Conservation (phyloP, 495 filamentous ascomycete species). For the Usnea hakonensis region DNA sequence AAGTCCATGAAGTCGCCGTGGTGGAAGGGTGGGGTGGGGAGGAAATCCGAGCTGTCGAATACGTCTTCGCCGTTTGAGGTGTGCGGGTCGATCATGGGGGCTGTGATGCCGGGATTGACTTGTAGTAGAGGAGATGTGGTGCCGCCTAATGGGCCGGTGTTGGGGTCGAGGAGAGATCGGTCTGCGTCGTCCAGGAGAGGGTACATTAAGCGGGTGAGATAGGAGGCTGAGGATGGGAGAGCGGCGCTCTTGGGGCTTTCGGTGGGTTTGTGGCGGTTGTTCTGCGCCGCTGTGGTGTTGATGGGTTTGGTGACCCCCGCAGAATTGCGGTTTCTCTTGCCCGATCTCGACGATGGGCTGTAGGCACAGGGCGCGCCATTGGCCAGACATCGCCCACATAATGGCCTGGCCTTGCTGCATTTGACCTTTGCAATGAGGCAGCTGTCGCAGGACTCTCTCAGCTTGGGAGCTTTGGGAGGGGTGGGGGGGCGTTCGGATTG, state of each 20-base stretch:
- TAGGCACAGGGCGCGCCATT: slow-evolving; percentile 43
- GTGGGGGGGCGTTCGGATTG: slow-evolving; percentile 11
- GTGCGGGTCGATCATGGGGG: not conserved
- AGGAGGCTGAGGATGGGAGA: slow-evolving; percentile 10
- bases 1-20: slow-evolving; percentile 19
- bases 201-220: slow-evolving; percentile 15
- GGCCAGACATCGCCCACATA: slow-evolving; percentile 42
- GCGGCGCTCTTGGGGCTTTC: slow-evolving; percentile 6
- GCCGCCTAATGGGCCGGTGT: slow-evolving; percentile 9
- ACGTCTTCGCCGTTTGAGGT: not conserved
- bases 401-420: slow-evolving; percentile 43
- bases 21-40: slow-evolving; percentile 16
- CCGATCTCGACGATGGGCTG: slow-evolving; percentile 43
- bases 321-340: slow-evolving; percentile 23
- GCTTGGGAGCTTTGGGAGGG: slow-evolving; percentile 32
- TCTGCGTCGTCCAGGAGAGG: slow-evolving; percentile 13
- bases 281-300: slow-evolving; percentile 11
- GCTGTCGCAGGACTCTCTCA: slow-evolving; percentile 47
- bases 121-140: slow-evolving; percentile 10
- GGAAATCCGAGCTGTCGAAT: slow-evolving; percentile 17
- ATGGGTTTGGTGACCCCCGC: slow-evolving; percentile 9
- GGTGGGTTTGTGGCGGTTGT: slow-evolving; percentile 4
- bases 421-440: slow-evolving; percentile 50
- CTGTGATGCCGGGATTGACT: not conserved
- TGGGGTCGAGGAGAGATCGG: slow-evolving; percentile 12